Evolutionary conservation across 73 alveolate genomes (phyloP), one percentile per base, ranked within the genome.

Genomic region (Paramecium sonneborni): DNA sequence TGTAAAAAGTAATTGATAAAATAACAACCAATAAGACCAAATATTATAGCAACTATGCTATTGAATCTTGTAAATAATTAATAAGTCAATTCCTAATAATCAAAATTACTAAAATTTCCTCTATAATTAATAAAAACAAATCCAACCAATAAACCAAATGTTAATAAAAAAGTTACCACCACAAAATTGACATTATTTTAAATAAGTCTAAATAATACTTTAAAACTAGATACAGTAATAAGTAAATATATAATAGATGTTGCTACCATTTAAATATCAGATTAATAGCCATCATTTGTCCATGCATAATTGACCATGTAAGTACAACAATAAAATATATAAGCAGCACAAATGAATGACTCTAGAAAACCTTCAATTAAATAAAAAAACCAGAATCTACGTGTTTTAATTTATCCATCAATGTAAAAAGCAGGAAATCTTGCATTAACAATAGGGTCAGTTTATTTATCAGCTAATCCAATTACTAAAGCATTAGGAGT

Each of bases 401-500:
- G 84, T 10, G 69, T 70, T 88, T 62, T 82, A n/a, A 88, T 58
- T 44, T 88, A 43, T 43, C 94, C 94, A 39, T 76, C 85, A 70
- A 88, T 72, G 28, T 88, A 88, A 8, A 88, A 52, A 0, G 91
- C 85, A 24, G 94, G 94, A 62, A 70, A 70, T 30, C 35, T 30
- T 26, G 20, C 24, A 62, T 69, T 46, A 3, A 88, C 58, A 0
- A n/a, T 8, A 24, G 91, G 58, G 4, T 46, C n/a, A 41, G 76
- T 69, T n/a, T 72, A 52, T 9, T 23, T 15, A 21, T 70, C 94
- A 10, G 62, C 70, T 8, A 88, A 57, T 12, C 94, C 94, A 7
- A 69, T 41, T 14, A 88, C 74, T 24, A 88, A 24, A 6, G 87
- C 84, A 24, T 56, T 38, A 6, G 87, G 85, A 6, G 62, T 48